A percentile compares a stretch with the other conserved stretches of the same genome.
Evolutionary conservation across 129 eudicot genomes (phyloP).

Genomic region (Glebionis coronaria): DNA sequence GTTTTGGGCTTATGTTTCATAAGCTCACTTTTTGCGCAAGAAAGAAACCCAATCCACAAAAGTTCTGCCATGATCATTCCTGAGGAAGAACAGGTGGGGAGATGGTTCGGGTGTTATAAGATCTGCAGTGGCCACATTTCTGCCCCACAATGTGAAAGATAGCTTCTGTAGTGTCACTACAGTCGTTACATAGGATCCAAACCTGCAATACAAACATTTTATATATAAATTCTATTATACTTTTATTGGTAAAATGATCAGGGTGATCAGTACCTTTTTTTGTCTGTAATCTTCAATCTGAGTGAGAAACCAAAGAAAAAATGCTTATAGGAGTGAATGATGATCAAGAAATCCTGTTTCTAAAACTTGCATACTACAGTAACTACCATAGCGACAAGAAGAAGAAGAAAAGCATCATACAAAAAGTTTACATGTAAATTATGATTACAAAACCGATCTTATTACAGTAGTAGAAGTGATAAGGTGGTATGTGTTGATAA

Average conservation of each 20-base stretch:
- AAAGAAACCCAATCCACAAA: too few species aligned
- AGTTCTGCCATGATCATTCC: background rate
- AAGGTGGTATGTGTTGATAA: too few species aligned
- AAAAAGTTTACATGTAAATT: too few species aligned
- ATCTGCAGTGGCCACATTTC: conserved; percentile 85
- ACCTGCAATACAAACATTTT: conserved; percentile 45
- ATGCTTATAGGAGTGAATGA: background rate
- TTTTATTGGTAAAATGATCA: background rate
- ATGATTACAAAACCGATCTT: too few species aligned
- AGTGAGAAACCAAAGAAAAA: conserved; percentile 31
- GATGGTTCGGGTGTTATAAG: conserved; percentile 84
- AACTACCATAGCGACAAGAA: background rate
- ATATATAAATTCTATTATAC: background rate
- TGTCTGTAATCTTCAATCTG: conserved; percentile 85
- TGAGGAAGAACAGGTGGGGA: conserved; percentile 83
- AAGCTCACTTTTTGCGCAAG: too few species aligned
- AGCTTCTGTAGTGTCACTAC: conserved; percentile 90
- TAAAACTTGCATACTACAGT: background rate
- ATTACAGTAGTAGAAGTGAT: too few species aligned
- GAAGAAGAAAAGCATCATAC: background rate
- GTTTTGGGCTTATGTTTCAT: too few species aligned
- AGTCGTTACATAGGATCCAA: conserved; percentile 96
- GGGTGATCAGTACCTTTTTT: conserved; percentile 60
- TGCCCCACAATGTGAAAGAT: conserved; percentile 88
- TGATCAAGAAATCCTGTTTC: conserved; percentile 3